Conservation (phyloP, 306 rosid species). For the Macrotyloma uniflorum region DNA sequence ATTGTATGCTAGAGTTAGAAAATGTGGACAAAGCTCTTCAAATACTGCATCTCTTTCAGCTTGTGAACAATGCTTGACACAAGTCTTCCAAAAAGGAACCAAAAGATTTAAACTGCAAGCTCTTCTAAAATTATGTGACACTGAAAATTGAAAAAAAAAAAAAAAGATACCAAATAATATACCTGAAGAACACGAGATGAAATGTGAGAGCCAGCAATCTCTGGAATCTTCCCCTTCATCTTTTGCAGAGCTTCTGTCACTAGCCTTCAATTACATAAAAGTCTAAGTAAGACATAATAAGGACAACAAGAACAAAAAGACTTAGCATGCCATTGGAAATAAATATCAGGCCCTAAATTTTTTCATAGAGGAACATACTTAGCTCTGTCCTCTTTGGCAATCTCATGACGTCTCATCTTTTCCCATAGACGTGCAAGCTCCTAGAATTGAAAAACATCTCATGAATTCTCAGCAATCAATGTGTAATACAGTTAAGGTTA, state of each 20-base stretch:
- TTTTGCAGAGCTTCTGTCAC: constrained; percentile 78
- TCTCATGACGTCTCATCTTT: constrained; percentile 82
- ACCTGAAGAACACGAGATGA: constrained; percentile 98
- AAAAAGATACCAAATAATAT: not conserved
- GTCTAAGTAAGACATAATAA: not conserved
- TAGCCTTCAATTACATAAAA: constrained; percentile 50
- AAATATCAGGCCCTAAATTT: not conserved
- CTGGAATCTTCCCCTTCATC: constrained; percentile 96
- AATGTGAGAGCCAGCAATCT: constrained; percentile 88
- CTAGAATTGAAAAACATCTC: constrained; percentile 39
- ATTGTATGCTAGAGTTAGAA: constrained; percentile 72
- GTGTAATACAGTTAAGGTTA: not conserved
- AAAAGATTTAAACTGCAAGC: constrained; percentile 37
- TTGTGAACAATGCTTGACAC: constrained; percentile 88
- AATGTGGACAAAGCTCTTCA: constrained; percentile 87
- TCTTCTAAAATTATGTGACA: not conserved
- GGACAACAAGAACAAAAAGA: not conserved
- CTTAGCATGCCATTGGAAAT: not conserved
- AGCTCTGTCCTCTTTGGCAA: constrained; percentile 79
- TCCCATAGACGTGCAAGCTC: constrained; percentile 94
- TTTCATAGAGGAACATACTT: constrained; percentile 57
- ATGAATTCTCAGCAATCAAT: not conserved
- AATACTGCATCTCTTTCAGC: constrained; percentile 75
- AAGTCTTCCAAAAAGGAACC: constrained; percentile 56
- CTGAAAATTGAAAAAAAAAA: not conserved